Conservation (phyloP, 2,329 filamentous ascomycete species). For the Xylaria sp. region DNA sequence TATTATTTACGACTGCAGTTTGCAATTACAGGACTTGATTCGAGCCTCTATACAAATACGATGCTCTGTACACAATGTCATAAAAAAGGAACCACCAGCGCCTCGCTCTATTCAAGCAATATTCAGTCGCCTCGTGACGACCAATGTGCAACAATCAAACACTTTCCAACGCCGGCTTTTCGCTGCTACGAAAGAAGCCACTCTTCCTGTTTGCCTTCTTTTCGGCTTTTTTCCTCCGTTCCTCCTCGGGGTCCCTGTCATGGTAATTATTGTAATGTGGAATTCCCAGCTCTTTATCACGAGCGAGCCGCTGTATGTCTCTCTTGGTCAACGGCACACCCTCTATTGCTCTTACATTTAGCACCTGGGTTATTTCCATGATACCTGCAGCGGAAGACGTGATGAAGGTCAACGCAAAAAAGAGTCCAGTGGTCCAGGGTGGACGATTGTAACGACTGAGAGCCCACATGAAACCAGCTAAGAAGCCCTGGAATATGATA, state of each 20-base stretch:
- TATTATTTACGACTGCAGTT: neutral
- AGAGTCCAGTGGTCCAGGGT: slow-evolving; percentile 81
- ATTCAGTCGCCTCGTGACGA: slow-evolving; percentile 1
- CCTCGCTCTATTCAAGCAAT: slow-evolving; percentile 27
- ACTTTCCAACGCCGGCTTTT: slow-evolving; percentile 37
- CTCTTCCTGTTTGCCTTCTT: slow-evolving; percentile 45
- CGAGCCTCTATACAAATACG: neutral
- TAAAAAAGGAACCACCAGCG: slow-evolving; percentile 21
- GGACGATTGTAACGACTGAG: slow-evolving; percentile 79
- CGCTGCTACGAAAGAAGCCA: slow-evolving; percentile 35
- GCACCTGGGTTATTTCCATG: slow-evolving; percentile 77
- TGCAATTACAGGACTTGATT: neutral
- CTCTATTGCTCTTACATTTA: slow-evolving; percentile 76
- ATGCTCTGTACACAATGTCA: neutral
- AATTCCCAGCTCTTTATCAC: slow-evolving; percentile 66
- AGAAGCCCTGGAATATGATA: slow-evolving; percentile 78
- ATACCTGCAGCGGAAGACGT: slow-evolving; percentile 76
- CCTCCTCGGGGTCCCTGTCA: slow-evolving; percentile 61
- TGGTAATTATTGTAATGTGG: slow-evolving; percentile 69
- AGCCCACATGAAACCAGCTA: slow-evolving; percentile 87
- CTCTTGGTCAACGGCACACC: slow-evolving; percentile 72
- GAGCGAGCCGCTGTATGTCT: slow-evolving; percentile 62
- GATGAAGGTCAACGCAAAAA: slow-evolving; percentile 78
- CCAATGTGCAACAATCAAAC: slow-evolving; percentile 30
- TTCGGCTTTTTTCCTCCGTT: slow-evolving; percentile 54